These are phyloP conservation scores for Xylaria sp. DNA, from an alignment of 2,329 filamentous ascomycete genomes.

Conservation along the genomic window DNA sequence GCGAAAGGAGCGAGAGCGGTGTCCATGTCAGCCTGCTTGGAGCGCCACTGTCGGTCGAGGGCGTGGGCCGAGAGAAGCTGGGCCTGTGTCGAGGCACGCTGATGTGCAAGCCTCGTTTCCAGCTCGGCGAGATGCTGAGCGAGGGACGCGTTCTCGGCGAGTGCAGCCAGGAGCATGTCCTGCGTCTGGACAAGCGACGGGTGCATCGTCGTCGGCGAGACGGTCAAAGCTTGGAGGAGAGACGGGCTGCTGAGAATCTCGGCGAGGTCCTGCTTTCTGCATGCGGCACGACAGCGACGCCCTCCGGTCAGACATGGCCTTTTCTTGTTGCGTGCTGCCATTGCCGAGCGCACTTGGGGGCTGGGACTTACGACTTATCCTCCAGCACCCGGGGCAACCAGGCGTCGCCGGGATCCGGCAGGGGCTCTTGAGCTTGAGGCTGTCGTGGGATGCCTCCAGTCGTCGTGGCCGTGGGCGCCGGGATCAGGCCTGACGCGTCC, in stretches of 20 bases:
- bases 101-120: constrained; percentile 66
- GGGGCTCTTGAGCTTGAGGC: constrained; percentile 50
- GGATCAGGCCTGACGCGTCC: constrained; percentile 50
- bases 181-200: constrained; percentile 75
- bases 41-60: constrained; percentile 90
- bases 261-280: constrained; percentile 81
- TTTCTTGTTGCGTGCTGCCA: not conserved
- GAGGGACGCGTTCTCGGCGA: constrained; percentile 78
- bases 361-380: constrained; percentile 77
- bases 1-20: constrained; percentile 84
- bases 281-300: constrained; percentile 21
- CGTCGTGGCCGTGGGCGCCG: constrained; percentile 37
- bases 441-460: constrained; percentile 25
- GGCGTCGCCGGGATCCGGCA: constrained; percentile 71
- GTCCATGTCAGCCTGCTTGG: constrained; percentile 91
- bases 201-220: constrained; percentile 74
- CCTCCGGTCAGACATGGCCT: not conserved
- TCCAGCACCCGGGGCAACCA: constrained; percentile 83
- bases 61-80: constrained; percentile 85
- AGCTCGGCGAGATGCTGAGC: constrained; percentile 71
- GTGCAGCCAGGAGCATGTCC: constrained; percentile 69
- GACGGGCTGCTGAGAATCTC: constrained; percentile 71
- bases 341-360: constrained; percentile 26
- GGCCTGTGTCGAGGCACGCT: constrained; percentile 79
- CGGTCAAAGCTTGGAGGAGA: constrained; percentile 79